A percentile compares a stretch with the other conserved stretches of the same genome.
Evolutionary conservation across 169 alveolate genomes (phyloP).

Genomic region (Plasmodium adleri): DNA sequence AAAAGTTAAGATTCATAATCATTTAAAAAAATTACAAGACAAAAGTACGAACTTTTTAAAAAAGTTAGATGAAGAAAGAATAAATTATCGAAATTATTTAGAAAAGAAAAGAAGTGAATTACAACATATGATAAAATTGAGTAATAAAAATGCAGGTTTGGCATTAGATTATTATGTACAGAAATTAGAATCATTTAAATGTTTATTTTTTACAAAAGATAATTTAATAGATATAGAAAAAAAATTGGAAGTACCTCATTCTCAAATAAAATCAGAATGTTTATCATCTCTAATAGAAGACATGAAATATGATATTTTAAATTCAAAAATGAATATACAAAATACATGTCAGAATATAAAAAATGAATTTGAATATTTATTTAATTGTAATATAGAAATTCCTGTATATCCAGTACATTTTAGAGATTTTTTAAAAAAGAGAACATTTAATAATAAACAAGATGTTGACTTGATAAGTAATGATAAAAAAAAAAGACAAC

Average conservation of each 20-base stretch:
- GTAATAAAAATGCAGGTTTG: slow-evolving; percentile 70
- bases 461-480: neutral
- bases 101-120: slow-evolving; percentile 68
- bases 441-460: slow-evolving; percentile 8
- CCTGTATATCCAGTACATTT: slow-evolving; percentile 73
- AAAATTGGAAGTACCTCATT: slow-evolving; percentile 60
- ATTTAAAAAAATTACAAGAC: slow-evolving; percentile 46
- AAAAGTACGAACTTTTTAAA: slow-evolving; percentile 54
- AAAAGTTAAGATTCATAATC: slow-evolving; percentile 34
- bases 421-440: slow-evolving; percentile 32
- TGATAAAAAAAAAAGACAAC: slow-evolving; percentile 17
- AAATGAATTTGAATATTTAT: slow-evolving; percentile 38
- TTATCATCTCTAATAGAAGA: slow-evolving; percentile 21
- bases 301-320: slow-evolving; percentile 6
- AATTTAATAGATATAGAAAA: slow-evolving; percentile 64
- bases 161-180: slow-evolving; percentile 58
- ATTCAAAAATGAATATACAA: slow-evolving; percentile 26
- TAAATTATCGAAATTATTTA: slow-evolving; percentile 43
- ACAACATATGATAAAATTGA: slow-evolving; percentile 61
- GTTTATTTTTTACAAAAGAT: slow-evolving; percentile 68
- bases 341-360: slow-evolving; percentile 17
- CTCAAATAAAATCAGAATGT: slow-evolving; percentile 59
- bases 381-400: slow-evolving; percentile 33
- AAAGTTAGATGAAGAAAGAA: slow-evolving; percentile 66
- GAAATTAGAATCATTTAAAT: slow-evolving; percentile 66